Percentiles rank a stretch among this genome's conserved stretches.
phyloP scores from a whole-genome alignment of 495 filamentous ascomycete species.

The Penicillium macrosclerotiorum region DNA sequence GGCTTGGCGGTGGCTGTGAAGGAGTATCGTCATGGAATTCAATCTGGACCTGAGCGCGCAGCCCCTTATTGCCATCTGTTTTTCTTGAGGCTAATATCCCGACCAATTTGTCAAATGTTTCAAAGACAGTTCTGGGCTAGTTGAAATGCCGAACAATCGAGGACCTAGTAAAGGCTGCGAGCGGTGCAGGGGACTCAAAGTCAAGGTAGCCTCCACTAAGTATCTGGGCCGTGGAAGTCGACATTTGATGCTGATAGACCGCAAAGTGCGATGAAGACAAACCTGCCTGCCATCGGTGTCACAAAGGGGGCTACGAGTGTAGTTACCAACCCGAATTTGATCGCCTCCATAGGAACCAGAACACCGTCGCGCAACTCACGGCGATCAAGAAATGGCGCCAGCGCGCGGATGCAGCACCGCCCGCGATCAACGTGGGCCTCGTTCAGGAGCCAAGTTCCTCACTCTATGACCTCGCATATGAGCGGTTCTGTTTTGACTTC shows the following conservation, averaged over 20 bases:
- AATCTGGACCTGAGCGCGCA: too few relatives aligned
- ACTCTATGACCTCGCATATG: slow-evolving; percentile 7
- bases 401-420: neutral
- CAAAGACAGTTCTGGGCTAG: neutral
- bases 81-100: too few relatives aligned
- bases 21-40: too few relatives aligned
- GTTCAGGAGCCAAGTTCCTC: neutral
- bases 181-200: slow-evolving; percentile 8
- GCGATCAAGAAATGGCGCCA: slow-evolving; percentile 14
- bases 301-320: slow-evolving; percentile 1
- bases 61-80: too few relatives aligned
- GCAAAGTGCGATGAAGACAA: slow-evolving; percentile 6
- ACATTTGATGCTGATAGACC: neutral
- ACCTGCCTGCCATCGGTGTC: slow-evolving; percentile 7
- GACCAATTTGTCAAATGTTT: neutral
- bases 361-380: slow-evolving; percentile 3
- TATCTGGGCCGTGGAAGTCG: too few relatives aligned
- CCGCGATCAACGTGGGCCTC: neutral
- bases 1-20: too few relatives aligned
- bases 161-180: slow-evolving; percentile 13
- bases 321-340: slow-evolving; percentile 8
- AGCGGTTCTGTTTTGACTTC: slow-evolving; percentile 15
- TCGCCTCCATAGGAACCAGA: slow-evolving; percentile 12
- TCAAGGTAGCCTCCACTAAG: slow-evolving; percentile 1
- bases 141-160: slow-evolving; percentile 7